Conservation (phyloP, 1,139 yeast species). For the Arxiozyma bovina region DNA sequence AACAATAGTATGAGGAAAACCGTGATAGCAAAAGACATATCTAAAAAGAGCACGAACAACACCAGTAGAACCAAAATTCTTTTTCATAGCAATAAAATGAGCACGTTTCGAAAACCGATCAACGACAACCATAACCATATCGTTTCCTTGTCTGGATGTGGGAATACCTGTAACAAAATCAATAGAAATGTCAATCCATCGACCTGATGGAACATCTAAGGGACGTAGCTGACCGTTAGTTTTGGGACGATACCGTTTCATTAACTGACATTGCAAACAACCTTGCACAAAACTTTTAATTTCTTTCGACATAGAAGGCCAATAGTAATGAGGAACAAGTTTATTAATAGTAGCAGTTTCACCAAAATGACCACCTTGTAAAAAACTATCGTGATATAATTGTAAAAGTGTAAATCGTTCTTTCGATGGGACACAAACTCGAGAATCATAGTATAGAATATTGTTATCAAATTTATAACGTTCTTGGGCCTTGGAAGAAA, state of each 20-base stretch:
- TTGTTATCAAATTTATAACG: background rate
- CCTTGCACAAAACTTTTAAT: conserved; percentile 1
- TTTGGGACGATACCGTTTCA: conserved; percentile 4
- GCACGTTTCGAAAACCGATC: conserved; percentile 14
- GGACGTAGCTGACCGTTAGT: conserved; percentile 6
- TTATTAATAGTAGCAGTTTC: background rate
- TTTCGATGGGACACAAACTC: conserved; percentile 5
- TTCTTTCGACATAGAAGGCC: conserved; percentile 6
- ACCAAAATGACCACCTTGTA: background rate
- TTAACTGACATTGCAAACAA: conserved; percentile 11
- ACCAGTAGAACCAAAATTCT: background rate
- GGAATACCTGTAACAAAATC: conserved; percentile 12
- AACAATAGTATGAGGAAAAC: conserved; percentile 13
- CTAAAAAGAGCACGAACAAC: conserved; percentile 4
- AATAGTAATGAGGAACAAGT: conserved; percentile 4
- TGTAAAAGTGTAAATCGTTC: background rate
- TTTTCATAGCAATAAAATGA: conserved; percentile 12
- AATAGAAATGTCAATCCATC: conserved; percentile 11
- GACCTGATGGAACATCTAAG: conserved; percentile 6
- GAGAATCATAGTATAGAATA: background rate
- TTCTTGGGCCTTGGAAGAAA: background rate
- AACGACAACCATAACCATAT: conserved; percentile 13
- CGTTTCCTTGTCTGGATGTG: background rate
- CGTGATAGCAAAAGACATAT: conserved; percentile 12
- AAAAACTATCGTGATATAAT: background rate